Evolutionary conservation across 1,284 basidiomycete genomes (phyloP), one percentile per base, ranked within the genome.

Genomic region (Apiotrichum brassicae): DNA sequence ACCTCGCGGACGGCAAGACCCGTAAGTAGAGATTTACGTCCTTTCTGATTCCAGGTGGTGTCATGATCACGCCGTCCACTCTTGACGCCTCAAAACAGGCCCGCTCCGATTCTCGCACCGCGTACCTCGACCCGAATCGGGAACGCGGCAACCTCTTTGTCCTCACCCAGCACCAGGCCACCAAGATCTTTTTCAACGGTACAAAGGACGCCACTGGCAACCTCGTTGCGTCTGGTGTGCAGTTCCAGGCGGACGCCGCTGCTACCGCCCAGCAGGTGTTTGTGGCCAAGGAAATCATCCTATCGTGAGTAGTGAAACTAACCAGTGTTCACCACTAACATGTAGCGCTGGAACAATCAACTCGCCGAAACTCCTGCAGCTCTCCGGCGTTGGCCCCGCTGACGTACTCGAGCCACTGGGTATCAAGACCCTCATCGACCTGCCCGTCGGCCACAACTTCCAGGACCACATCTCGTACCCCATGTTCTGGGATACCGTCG

Each of bases 21-120:
- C 58, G 51, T 48, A 24, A 30, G 48, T 39, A 3, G 18, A n/a
- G 11, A 30, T 4, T 16, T 8, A 6, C n/a, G 16, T 18, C 28
- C 11, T 18, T 24, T 20, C 7, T 5, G 3, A 19, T 14, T 14
- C 6, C 41, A 51, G 47, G 62, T 53, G 71, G 70, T 25, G 69
- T 66, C 24, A 65, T 54, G 22, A 75, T 86, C 53, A 79, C 82
- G 0, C 79, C 82, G 0, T 81, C 79, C 7, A 76, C 79, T n/a
- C 81, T 87, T 68, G 83, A 86, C 68, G 78, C 80, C 0, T 39
- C 66, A 24, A 85, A 82, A 58, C 76, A 80, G 76, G 81, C 79
- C 1, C 78, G 85, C 34, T 84, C 81, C 5, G 82, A 84, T 69
- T 76, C 83, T 4, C 78, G 47, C 14, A 37, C 79, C 1, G 84